A percentile compares a stretch with the other conserved stretches of the same genome.
Evolutionary conservation across 306 rosid genomes (phyloP).

Genomic region (Glycine tomentella): DNA sequence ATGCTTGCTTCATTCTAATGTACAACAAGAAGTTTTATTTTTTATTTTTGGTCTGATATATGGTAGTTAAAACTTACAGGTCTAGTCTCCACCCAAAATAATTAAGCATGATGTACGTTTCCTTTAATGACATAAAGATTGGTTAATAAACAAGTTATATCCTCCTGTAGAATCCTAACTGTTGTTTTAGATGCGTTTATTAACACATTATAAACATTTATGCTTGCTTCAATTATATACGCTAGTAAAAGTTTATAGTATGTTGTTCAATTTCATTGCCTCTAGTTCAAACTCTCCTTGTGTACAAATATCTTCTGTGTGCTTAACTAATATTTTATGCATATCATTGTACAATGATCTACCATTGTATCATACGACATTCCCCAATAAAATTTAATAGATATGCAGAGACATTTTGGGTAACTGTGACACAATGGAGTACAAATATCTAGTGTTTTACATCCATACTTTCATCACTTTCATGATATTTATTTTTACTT

Average conservation of each 20-base stretch:
- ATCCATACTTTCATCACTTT: slow-evolving; percentile 24
- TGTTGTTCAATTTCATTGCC: slow-evolving; percentile 24
- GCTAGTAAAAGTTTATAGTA: not conserved
- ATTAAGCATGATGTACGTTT: slow-evolving; percentile 2
- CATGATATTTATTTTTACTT: slow-evolving; percentile 35
- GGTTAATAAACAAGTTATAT: slow-evolving; percentile 8
- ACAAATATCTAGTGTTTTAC: slow-evolving; percentile 1
- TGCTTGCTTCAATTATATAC: slow-evolving; percentile 32
- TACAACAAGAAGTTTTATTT: not conserved
- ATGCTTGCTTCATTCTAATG: slow-evolving; percentile 39
- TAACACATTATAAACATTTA: slow-evolving; percentile 34
- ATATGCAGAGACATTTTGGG: slow-evolving; percentile 39
- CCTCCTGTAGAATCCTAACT: slow-evolving; percentile 26
- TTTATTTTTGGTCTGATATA: slow-evolving; percentile 13
- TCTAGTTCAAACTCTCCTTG: not conserved
- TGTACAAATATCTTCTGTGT: slow-evolving; percentile 32
- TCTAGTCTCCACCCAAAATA: slow-evolving; percentile 10
- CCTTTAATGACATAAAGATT: not conserved
- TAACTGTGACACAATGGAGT: slow-evolving; percentile 24
- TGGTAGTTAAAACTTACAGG: slow-evolving; percentile 11
- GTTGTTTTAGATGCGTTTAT: slow-evolving; percentile 31
- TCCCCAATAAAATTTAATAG: slow-evolving; percentile 9
- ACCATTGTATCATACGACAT: slow-evolving; percentile 9
- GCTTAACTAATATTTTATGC: slow-evolving; percentile 10
- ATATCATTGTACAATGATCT: slow-evolving; percentile 6